A percentile compares a stretch with the other conserved stretches of the same genome.
Evolutionary conservation across 2,329 filamentous ascomycete species (phyloP).

Genomic region (Neurospora sp.): DNA sequence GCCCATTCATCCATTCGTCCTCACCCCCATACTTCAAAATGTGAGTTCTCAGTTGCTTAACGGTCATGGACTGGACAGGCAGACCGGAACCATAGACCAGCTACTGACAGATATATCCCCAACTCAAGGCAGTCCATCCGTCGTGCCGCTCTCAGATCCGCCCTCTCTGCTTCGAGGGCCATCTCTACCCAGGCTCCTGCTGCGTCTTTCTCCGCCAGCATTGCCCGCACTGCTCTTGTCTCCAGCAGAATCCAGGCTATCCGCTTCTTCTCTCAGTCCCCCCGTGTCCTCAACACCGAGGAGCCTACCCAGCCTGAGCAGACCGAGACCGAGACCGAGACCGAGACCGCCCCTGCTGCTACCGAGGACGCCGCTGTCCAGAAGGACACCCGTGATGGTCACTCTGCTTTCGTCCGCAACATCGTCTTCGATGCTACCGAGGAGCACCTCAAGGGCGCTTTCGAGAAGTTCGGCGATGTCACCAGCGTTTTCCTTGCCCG

Average conservation of each 20-base stretch:
- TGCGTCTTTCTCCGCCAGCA: conserved; percentile 16
- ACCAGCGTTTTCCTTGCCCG: conserved; percentile 17
- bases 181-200: conserved; percentile 14
- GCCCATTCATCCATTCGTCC: background rate
- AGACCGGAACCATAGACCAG: background rate
- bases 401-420: conserved; percentile 24
- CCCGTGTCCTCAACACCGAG: conserved; percentile 11
- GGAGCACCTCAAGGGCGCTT: conserved; percentile 23
- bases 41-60: background rate
- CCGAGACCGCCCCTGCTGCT: background rate
- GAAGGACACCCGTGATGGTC: background rate
- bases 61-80: background rate
- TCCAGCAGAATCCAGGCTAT: conserved; percentile 9
- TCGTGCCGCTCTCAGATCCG: conserved; percentile 23
- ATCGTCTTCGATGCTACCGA: conserved; percentile 27
- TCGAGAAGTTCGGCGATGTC: conserved; percentile 23
- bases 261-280: conserved; percentile 24
- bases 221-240: conserved; percentile 8
- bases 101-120: background rate
- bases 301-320: conserved; percentile 1
- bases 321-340: background rate
- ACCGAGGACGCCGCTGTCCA: background rate
- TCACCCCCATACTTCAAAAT: background rate
- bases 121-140: conserved; percentile 24
- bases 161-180: conserved; percentile 21